Base-by-base conservation (phyloP, 2,329 filamentous ascomycete species). In the Neophaeococcomyces aloes region DNA sequence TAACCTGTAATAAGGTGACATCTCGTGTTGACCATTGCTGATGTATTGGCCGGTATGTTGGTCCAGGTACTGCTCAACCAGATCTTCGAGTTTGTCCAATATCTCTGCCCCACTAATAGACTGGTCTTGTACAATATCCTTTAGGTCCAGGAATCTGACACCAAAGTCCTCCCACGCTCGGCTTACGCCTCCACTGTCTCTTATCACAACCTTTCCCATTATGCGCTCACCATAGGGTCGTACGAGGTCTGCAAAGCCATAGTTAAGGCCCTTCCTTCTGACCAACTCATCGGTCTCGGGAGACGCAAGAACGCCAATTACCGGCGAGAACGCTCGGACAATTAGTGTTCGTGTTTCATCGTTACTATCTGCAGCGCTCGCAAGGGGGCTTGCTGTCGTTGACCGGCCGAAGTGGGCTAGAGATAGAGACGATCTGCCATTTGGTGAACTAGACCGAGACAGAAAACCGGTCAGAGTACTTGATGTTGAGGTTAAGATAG, bases 141-240 rank as follows among this genome's bases (percentile, higher is more conserved):
- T 79, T 43, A 93, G 76, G 46, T 78, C 75, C 4, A 83, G 79
- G 61, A 98, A 95, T 44, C 86, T 81, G 46, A 98, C 75, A 1
- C 86, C 82, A 63, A 87, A 98, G 61, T 96, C 87, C 44, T 95
- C 89, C 68, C 83, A 89, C 30, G 78, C 76, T 58, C 79, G 79
- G 59, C 86, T 88, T 33, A 81, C 77, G 7, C 91, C 89, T 53
- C 85, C 79, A 59, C 88, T 95, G 64, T 98, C 91, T 55, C 91
- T 73, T 44, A 96, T 81, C 3, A 84, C 84, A 40, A 98, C 82
- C 58, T 91, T 94, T 23, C 91, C 91, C 38, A 82, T 77, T 1
- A 96, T 75, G 13, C 74, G 76, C 64, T 98, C 91, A 23, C 91
- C 91, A 66, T 94, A 98, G 0, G 91, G 89, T 39, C 89, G 74